A percentile compares a stretch with the other conserved stretches of the same genome.
These are phyloP conservation scores for Telopea speciosissima DNA, from an alignment of 177 flowering plant species.

Conservation along the genomic window DNA sequence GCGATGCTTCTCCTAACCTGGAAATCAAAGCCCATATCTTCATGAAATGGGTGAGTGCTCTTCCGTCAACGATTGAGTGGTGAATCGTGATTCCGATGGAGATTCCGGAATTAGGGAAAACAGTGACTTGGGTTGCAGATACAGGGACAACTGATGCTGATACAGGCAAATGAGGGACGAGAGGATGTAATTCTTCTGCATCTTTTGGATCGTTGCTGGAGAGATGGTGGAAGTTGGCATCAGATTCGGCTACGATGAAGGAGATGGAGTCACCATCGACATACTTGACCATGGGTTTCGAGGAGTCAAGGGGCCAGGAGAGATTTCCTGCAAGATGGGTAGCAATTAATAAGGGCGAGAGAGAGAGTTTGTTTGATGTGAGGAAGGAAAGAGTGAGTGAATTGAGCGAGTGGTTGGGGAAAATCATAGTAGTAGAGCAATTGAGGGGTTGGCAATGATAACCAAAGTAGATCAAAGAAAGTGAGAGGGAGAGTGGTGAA, in stretches of 20 bases:
- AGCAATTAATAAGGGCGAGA: background rate
- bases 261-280: background rate
- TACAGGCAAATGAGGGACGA: background rate
- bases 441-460: background rate
- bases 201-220: background rate
- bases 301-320: background rate
- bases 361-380: background rate
- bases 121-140: background rate
- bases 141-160: background rate
- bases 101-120: background rate
- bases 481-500: background rate
- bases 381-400: background rate
- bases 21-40: conserved; percentile 14
- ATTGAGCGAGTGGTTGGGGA: background rate
- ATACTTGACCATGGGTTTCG: background rate
- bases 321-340: background rate
- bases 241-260: background rate
- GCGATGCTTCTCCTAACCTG: background rate
- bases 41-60: conserved; percentile 3
- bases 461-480: background rate
- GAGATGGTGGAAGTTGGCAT: background rate
- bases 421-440: background rate
- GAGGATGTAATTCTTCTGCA: background rate
- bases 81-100: conserved; percentile 1
- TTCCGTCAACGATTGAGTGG: conserved; percentile 14